These are phyloP conservation scores for Boletellus ananiceps DNA, from an alignment of 768 basidiomycete species.

Conservation along the genomic window DNA sequence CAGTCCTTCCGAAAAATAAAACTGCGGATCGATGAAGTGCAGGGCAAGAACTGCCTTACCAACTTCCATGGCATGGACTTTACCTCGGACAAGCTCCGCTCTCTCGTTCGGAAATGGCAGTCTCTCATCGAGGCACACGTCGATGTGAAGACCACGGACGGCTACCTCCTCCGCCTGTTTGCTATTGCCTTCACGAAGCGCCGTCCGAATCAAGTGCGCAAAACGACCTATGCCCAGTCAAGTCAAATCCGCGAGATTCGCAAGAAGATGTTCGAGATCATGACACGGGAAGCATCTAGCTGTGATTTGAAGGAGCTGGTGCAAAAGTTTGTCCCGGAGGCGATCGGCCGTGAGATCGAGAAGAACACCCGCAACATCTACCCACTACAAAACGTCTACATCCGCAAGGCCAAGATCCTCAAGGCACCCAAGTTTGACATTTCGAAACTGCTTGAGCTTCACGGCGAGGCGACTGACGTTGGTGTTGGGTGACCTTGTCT, in stretches of 20 bases:
- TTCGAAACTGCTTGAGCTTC: conserved; percentile 92
- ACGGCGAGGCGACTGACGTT: conserved; percentile 92
- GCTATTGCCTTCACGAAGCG: conserved; percentile 99
- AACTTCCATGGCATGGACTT: conserved; percentile 99
- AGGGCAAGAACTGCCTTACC: conserved; percentile 99
- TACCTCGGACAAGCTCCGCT: conserved; percentile 99
- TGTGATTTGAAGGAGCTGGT: conserved; percentile 98
- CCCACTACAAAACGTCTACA: conserved; percentile 97
- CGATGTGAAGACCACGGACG: conserved; percentile 98
- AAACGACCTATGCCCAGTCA: conserved; percentile 97
- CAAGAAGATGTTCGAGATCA: conserved; percentile 99
- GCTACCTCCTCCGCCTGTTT: conserved; percentile 98
- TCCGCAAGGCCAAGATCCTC: conserved; percentile 98
- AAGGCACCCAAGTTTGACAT: conserved; percentile 97
- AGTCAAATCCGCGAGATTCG: conserved; percentile 95
- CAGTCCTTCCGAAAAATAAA: conserved; percentile 99
- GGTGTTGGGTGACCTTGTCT: conserved; percentile 27
- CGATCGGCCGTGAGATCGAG: conserved; percentile 99
- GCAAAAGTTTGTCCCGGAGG: conserved; percentile 98
- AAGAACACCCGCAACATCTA: conserved; percentile 96
- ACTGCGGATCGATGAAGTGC: conserved; percentile 91
- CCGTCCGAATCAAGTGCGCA: conserved; percentile 92
- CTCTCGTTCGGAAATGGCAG: conserved; percentile 99
- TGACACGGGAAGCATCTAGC: conserved; percentile 90
- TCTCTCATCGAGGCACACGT: conserved; percentile 98